Conservation (phyloP, 345 rosid genomes). For the Salix dunnii region DNA sequence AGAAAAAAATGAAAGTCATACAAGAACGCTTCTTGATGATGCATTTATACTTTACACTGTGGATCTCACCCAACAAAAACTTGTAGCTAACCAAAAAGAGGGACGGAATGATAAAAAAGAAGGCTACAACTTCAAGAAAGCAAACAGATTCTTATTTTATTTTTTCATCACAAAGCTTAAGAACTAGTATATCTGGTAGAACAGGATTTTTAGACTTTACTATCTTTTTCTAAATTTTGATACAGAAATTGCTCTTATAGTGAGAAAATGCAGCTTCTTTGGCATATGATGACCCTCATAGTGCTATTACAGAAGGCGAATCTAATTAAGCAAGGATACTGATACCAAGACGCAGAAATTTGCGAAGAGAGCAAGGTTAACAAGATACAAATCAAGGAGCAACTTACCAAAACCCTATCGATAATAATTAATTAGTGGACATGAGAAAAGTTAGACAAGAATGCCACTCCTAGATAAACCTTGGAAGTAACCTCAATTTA, state of each 20-base stretch:
- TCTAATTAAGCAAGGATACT: slow-evolving; percentile 10
- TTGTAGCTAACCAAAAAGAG: slow-evolving; percentile 1
- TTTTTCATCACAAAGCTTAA: slow-evolving; percentile 15
- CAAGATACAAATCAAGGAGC: slow-evolving; percentile 18
- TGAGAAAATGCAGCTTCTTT: slow-evolving; percentile 24
- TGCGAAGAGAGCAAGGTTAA: slow-evolving; percentile 12
- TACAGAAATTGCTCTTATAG: slow-evolving; percentile 14
- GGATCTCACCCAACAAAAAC: slow-evolving; percentile 24
- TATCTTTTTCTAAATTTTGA: slow-evolving; percentile 7
- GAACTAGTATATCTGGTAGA: slow-evolving; percentile 21
- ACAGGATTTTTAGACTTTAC: slow-evolving; percentile 8
- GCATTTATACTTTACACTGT: slow-evolving; percentile 26
- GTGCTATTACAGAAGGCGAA: slow-evolving; percentile 21
- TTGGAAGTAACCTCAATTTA: slow-evolving; percentile 34
- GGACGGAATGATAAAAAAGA: neutral
- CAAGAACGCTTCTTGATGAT: slow-evolving; percentile 16
- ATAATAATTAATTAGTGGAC: slow-evolving; percentile 35
- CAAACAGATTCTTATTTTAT: slow-evolving; percentile 6
- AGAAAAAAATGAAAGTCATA: neutral
- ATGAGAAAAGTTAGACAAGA: slow-evolving; percentile 13
- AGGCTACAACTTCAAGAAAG: slow-evolving; percentile 29
- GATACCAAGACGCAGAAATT: slow-evolving; percentile 19
- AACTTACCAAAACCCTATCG: slow-evolving; percentile 31
- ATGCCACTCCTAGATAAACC: neutral
- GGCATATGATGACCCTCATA: slow-evolving; percentile 12